Conservation (phyloP, 805 yeast genomes). For the Teunomyces tritomae region DNA sequence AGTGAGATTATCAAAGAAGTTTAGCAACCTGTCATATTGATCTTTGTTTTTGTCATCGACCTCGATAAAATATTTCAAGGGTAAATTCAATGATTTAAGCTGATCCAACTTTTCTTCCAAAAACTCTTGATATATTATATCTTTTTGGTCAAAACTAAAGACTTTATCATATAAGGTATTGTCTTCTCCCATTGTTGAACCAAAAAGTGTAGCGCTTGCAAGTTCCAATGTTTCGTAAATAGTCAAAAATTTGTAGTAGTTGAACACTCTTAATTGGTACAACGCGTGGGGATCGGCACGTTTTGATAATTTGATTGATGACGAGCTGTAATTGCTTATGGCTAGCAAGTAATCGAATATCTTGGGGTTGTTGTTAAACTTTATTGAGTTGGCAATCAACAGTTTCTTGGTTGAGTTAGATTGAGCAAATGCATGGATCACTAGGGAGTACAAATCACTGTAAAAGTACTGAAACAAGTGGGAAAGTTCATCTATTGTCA, state of each 20-base stretch:
- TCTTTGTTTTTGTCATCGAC: constrained; percentile 6
- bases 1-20: constrained; percentile 16
- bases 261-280: constrained; percentile 40
- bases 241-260: constrained; percentile 38
- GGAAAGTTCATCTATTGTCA: constrained; percentile 34
- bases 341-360: constrained; percentile 40
- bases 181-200: constrained; percentile 26
- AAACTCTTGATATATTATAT: constrained; percentile 34
- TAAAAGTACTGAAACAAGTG: constrained; percentile 33
- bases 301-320: constrained; percentile 34
- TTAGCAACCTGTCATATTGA: constrained; percentile 8
- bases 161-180: constrained; percentile 36
- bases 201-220: constrained; percentile 31
- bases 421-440: constrained; percentile 32
- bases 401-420: constrained; percentile 39
- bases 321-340: constrained; percentile 37
- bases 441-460: constrained; percentile 36
- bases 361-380: constrained; percentile 28
- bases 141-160: constrained; percentile 38
- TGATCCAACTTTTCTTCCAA: constrained; percentile 31
- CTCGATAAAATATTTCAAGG: constrained; percentile 31
- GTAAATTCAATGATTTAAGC: constrained; percentile 24
- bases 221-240: constrained; percentile 31
- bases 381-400: constrained; percentile 28
- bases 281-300: constrained; percentile 36